These are phyloP conservation scores for Triglochin maritima DNA, from an alignment of 106 monocot genomes.

Conservation along the genomic window DNA sequence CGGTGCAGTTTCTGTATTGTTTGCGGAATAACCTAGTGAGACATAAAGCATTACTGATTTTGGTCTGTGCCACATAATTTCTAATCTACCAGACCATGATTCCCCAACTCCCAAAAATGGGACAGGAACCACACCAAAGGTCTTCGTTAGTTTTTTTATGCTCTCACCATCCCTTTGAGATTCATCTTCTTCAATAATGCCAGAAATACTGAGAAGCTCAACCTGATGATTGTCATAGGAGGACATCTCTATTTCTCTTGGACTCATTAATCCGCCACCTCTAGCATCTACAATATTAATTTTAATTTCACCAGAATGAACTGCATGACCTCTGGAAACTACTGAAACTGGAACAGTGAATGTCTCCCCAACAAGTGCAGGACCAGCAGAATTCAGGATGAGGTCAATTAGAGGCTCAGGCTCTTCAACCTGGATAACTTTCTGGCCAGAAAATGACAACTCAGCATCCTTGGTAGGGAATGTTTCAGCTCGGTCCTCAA, in stretches of 20 bases:
- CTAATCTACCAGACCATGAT: slow-evolving; percentile 74
- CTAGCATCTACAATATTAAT: slow-evolving; percentile 94
- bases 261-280: slow-evolving; percentile 86
- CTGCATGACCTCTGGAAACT: slow-evolving; percentile 44
- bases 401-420: slow-evolving; percentile 86
- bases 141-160: slow-evolving; percentile 70
- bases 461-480: slow-evolving; percentile 51
- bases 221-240: slow-evolving; percentile 59
- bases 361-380: slow-evolving; percentile 85
- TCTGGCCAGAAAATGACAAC: slow-evolving; percentile 64
- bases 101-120: slow-evolving; percentile 44
- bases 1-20: slow-evolving; percentile 7
- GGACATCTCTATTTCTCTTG: slow-evolving; percentile 57
- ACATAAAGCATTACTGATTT: slow-evolving; percentile 87
- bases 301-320: slow-evolving; percentile 82
- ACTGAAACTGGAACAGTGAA: slow-evolving; percentile 56
- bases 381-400: slow-evolving; percentile 38
- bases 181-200: slow-evolving; percentile 35
- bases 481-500: slow-evolving; percentile 52
- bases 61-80: slow-evolving; percentile 79
- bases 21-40: slow-evolving; percentile 66
- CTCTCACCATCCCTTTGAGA: slow-evolving; percentile 24
- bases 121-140: slow-evolving; percentile 86
- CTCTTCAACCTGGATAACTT: slow-evolving; percentile 77
- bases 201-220: slow-evolving; percentile 71